These are phyloP conservation scores for Cryphonectria naterciae DNA, from an alignment of 2,329 filamentous ascomycete genomes.

Conservation along the genomic window DNA sequence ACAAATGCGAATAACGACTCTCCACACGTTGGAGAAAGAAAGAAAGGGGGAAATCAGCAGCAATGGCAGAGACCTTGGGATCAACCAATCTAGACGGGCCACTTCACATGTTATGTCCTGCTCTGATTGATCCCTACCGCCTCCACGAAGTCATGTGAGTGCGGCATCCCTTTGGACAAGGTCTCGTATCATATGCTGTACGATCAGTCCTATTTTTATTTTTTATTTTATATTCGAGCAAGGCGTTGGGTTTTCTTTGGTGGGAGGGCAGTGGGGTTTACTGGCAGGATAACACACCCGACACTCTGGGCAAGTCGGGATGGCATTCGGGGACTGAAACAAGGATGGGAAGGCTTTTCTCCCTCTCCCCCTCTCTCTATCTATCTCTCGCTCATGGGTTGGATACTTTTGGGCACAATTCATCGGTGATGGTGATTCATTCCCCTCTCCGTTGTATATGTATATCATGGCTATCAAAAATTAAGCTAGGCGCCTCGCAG, in stretches of 20 bases:
- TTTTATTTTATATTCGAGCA: conserved; percentile 19
- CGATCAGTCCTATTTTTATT: conserved; percentile 7
- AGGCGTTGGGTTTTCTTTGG: conserved; percentile 26
- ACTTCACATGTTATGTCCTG: not conserved
- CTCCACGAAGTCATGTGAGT: not conserved
- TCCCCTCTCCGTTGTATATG: conserved; percentile 24
- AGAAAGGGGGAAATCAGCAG: too few relatives aligned
- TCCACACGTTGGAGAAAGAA: not conserved
- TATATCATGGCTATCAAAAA: conserved; percentile 19
- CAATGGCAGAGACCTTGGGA: not conserved
- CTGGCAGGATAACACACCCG: not conserved
- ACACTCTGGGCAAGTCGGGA: conserved; percentile 10
- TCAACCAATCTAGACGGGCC: not conserved
- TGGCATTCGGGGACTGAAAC: conserved; percentile 11
- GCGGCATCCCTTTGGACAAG: conserved; percentile 1
- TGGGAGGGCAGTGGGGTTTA: not conserved
- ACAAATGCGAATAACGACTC: not conserved
- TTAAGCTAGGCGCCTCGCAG: conserved; percentile 4
- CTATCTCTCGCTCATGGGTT: conserved; percentile 1
- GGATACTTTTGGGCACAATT: conserved; percentile 5
- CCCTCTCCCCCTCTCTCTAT: not conserved
- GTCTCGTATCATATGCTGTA: conserved; percentile 14
- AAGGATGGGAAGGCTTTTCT: conserved; percentile 8
- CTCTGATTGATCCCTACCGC: not conserved
- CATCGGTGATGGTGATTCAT: conserved; percentile 1